Conservation (phyloP, 441 rosid genomes). For the Populus hybrid region DNA sequence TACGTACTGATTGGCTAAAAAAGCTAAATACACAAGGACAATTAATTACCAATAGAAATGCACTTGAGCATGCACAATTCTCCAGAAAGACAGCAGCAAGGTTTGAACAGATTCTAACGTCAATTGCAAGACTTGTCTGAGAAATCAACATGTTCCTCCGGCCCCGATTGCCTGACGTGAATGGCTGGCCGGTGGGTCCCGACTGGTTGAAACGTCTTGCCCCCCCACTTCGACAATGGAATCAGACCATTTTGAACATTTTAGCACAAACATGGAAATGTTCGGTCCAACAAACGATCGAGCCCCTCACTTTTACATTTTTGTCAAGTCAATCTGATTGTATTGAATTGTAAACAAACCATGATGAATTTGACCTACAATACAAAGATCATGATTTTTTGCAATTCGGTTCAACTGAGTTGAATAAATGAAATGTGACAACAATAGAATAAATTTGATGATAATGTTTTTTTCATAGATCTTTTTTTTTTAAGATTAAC, state of each 20-base stretch:
- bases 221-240: neutral
- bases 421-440: no score
- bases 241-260: no score
- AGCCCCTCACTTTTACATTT: neutral
- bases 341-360: no score
- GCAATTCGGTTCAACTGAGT: no score
- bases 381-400: no score
- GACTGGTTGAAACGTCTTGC: neutral
- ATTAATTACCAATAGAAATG: neutral
- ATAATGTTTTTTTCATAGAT: no score
- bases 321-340: no score
- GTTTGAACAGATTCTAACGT: neutral
- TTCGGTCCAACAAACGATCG: neutral
- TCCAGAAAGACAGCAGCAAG: neutral
- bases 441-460: no score
- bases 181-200: neutral
- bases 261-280: neutral
- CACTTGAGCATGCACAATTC: neutral
- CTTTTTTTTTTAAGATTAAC: no score
- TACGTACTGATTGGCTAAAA: neutral
- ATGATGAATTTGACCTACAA: no score
- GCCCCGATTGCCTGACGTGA: neutral
- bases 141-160: neutral
- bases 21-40: neutral
- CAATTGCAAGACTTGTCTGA: neutral